A percentile compares a stretch with the other conserved stretches of the same genome.
Conservation (phyloP, 2,329 filamentous ascomycete genomes). For the Xylaria multiplex region DNA sequence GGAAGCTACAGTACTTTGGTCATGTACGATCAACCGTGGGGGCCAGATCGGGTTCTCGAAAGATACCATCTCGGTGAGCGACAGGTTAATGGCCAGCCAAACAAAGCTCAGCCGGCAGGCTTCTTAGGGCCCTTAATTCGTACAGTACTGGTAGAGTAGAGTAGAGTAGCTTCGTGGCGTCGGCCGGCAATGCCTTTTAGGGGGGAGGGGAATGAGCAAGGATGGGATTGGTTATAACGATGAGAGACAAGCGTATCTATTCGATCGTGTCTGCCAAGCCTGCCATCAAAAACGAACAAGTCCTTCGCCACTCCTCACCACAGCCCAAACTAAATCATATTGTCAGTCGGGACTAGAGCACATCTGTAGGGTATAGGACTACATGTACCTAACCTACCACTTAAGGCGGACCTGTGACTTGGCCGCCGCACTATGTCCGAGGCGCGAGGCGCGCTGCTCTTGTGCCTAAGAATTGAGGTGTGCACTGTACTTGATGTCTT, state of each 20-base stretch:
- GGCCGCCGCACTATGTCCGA: conserved; percentile 19
- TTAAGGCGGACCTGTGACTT: not conserved
- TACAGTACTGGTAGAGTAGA: not conserved
- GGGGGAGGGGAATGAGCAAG: not conserved
- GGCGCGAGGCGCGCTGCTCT: conserved; percentile 7
- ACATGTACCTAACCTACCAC: not conserved
- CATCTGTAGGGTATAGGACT: conserved; percentile 8
- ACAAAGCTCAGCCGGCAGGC: conserved; percentile 24
- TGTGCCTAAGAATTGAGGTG: conserved; percentile 6
- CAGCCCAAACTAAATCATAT: not conserved
- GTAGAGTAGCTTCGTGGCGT: conserved; percentile 16
- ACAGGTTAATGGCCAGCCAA: conserved; percentile 18
- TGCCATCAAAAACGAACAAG: conserved; percentile 16
- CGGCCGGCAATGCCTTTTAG: conserved; percentile 28
- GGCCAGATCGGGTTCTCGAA: conserved; percentile 26
- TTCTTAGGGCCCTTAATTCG: conserved; percentile 16
- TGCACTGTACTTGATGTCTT: not conserved
- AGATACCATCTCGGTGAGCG: conserved; percentile 32
- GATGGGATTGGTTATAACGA: conserved; percentile 12
- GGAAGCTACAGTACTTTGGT: not conserved
- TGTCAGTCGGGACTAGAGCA: conserved; percentile 4
- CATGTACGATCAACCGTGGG: conserved; percentile 16
- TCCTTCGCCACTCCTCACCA: not conserved
- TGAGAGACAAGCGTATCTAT: conserved; percentile 1
- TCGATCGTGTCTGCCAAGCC: conserved; percentile 25